phyloP scores from a whole-genome alignment of 2,329 filamentous ascomycete genomes.

The Microsporum audouinii region DNA sequence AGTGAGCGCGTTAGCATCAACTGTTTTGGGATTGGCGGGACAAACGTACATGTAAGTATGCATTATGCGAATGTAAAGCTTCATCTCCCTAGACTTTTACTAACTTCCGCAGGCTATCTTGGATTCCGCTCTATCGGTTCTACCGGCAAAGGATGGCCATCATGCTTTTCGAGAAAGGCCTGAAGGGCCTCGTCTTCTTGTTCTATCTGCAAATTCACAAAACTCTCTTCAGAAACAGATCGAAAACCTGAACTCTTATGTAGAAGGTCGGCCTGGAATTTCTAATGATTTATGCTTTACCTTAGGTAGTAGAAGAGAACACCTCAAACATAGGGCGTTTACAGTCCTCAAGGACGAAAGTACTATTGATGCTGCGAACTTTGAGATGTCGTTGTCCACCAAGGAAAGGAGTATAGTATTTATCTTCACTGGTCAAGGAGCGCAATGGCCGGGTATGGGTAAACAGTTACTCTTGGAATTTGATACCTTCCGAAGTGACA shows the following conservation, averaged over 20 bases:
- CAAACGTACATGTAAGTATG: slow-evolving; percentile 10
- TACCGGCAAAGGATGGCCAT: too few species aligned
- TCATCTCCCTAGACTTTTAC: not conserved
- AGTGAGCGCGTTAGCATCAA: slow-evolving; percentile 14
- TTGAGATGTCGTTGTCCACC: not conserved
- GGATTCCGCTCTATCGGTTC: not conserved
- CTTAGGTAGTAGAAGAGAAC: not conserved
- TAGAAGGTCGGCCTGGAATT: not conserved
- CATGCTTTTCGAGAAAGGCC: not conserved
- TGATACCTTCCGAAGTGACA: not conserved
- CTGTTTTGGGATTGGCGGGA: slow-evolving; percentile 15
- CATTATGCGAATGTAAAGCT: not conserved
- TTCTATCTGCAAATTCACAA: not conserved
- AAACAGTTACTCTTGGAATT: not conserved
- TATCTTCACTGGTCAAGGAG: slow-evolving; percentile 15
- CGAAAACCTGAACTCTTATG: not conserved
- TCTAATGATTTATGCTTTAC: not conserved
- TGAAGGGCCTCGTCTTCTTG: not conserved
- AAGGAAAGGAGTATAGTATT: slow-evolving; percentile 4
- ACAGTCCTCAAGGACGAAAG: not conserved
- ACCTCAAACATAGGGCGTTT: not conserved
- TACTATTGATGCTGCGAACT: not conserved
- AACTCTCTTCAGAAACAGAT: not conserved
- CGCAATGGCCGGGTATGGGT: slow-evolving; percentile 13
- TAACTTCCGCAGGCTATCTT: not conserved